These are phyloP conservation scores for Diaporthe citrichinensis DNA, from an alignment of 2,329 filamentous ascomycete genomes.

Conservation along the genomic window DNA sequence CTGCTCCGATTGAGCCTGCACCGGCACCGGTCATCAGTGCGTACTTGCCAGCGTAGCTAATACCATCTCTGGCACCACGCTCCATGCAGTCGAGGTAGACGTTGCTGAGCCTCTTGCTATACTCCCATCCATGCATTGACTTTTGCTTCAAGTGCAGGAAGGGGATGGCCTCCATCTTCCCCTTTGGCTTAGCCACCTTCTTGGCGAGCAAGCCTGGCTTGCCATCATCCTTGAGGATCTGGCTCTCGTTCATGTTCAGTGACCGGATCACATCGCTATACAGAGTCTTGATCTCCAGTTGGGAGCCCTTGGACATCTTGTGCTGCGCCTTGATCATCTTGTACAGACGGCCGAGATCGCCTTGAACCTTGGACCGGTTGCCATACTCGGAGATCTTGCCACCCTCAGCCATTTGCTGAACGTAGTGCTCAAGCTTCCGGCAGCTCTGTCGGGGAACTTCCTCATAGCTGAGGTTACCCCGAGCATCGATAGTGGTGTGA, in stretches of 20 bases:
- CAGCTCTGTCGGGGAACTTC: conserved; percentile 90
- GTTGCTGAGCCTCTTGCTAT: conserved; percentile 98
- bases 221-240: conserved; percentile 90
- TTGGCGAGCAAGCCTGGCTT: conserved; percentile 67
- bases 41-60: conserved; percentile 95
- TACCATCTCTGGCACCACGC: conserved; percentile 86
- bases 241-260: conserved; percentile 96
- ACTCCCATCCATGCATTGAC: conserved; percentile 95
- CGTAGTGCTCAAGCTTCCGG: conserved; percentile 97
- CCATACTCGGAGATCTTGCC: conserved; percentile 99
- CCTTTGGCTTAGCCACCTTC: conserved; percentile 77
- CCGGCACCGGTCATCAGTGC: conserved; percentile 98
- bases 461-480: conserved; percentile 92
- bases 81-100: conserved; percentile 93
- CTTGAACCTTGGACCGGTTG: conserved; percentile 98
- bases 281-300: conserved; percentile 94
- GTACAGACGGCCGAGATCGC: conserved; percentile 94
- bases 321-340: conserved; percentile 99
- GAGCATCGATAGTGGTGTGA: conserved; percentile 90
- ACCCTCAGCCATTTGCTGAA: conserved; percentile 97
- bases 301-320: conserved; percentile 95
- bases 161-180: conserved; percentile 96
- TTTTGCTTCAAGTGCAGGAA: conserved; percentile 98
- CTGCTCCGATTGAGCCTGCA: conserved; percentile 96
- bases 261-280: conserved; percentile 96